Base-by-base conservation (phyloP, 176 grass and related monocot genomes). In the Phoenix roebelenii region DNA sequence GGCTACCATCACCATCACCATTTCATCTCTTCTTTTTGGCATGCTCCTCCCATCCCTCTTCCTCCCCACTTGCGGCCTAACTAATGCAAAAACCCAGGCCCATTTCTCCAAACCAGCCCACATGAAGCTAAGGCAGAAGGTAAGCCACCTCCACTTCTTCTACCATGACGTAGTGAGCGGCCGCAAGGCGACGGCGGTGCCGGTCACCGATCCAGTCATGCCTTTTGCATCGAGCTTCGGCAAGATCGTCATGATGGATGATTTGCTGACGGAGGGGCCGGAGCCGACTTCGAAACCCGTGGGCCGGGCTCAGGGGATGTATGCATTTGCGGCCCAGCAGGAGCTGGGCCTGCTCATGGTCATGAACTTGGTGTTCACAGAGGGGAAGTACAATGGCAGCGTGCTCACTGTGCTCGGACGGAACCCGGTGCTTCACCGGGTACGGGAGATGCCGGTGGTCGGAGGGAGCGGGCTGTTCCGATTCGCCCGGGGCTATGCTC, bases 291-390 rank as follows among this genome's bases (percentile, higher is more conserved):
- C 79, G 0, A 17, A n/a, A 44, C 24, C 82, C 63, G 14, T 95
- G 1, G 90, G 90, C 16, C 76, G 82, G n/a, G 89, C 85, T 0
- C 85, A 95, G 73, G 89, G 89, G 5, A 71, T 84, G 5, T 95
- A 95, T 29, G 78, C 79, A 25, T 68, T 66, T 23, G 78, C 81
- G 0, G 73, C 76, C 65, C 62, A 65, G 66, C 1, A 10, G 3
- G 79, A 68, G 16, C 26, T 59, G 49, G 82, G 71, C 0, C 25
- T 83, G 3, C 72, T 95, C 52, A 80, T 89, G 85, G 22, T 51
- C 28, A 89, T 95, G 89, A 89, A 82, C 79, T 80, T 95, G 52
- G 76, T 79, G 3, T 88, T 95, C 60, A 71, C 74, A 1, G 82
- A 66, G 5, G 89, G 89, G 2, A 79, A 78, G 4, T 55, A 89